Base-by-base conservation (phyloP, 768 basidiomycete genomes). In the Boletus fagicola region DNA sequence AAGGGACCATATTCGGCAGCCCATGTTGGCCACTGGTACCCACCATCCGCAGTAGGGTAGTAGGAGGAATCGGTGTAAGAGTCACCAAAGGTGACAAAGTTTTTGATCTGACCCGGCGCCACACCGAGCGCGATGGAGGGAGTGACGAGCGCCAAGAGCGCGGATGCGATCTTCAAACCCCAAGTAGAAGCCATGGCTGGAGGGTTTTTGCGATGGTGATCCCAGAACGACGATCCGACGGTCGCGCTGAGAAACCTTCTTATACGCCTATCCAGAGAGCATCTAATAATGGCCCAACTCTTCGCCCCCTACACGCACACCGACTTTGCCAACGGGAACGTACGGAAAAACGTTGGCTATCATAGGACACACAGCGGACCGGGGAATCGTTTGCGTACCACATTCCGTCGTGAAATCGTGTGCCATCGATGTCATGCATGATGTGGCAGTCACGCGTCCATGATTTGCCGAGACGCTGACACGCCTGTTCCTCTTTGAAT, bases 11-110 rank as follows among this genome's bases (percentile, higher is more conserved):
- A 85, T 22, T 74, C 77, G 4, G 83, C 79, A 1, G 79, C 82
- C 58, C 83, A 87, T 0, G 79, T 74, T 1, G 86, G 86, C 86
- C 86, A 87, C 13, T 82, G 72, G 5, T 75, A 77, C 3, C 79
- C 81, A 10, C 77, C 76, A 50, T 75, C 72, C 2, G 71, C 72
- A 12, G 67, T 24, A 15, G 61, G 57, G 39, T 69, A 69, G 49
- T 64, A 68, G 9, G 77, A 78, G 2, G 81, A 67, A 57, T 87
- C 86, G 0, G 83, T 84, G 63, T 84, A 86, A 49, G 80, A 83
- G 69, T 87, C 86, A 4, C 86, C 86, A 55, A 88, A 88, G 0
- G 84, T 85, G 52, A 84, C 86, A 15, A 87, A 75, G 56, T 81
- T 80, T 66, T 82, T 83, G 56, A 88, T 85, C 59, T 84, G 82